A percentile compares a stretch with the other conserved stretches of the same genome.
Evolutionary conservation across 441 rosid species (phyloP).

Genomic region (Populus hybrid): DNA sequence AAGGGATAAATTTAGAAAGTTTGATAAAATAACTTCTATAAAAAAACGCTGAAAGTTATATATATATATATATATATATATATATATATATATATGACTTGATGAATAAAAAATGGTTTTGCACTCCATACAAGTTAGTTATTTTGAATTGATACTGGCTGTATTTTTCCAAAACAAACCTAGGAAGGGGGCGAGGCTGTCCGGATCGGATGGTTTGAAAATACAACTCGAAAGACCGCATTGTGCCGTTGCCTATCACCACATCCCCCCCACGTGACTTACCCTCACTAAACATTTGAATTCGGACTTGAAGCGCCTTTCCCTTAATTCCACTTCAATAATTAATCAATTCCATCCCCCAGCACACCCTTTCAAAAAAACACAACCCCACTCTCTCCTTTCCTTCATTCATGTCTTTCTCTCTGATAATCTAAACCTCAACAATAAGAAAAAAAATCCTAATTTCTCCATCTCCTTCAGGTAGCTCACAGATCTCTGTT

Average conservation of each 20-base stretch:
- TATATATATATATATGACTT: too few relatives aligned
- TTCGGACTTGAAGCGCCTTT: constrained; percentile 57
- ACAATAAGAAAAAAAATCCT: background rate
- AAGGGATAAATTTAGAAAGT: background rate
- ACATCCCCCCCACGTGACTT: constrained; percentile 43
- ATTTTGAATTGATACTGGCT: too few relatives aligned
- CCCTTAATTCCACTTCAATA: constrained; percentile 28
- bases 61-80: too few relatives aligned
- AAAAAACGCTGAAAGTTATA: background rate
- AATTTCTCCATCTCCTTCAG: constrained; percentile 8
- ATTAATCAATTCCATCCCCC: constrained; percentile 1
- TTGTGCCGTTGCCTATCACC: constrained; percentile 13
- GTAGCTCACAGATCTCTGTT: constrained; percentile 3
- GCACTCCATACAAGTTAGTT: background rate
- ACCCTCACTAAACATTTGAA: constrained; percentile 41
- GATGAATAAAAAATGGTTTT: background rate
- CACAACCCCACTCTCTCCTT: background rate
- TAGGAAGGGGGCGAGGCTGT: background rate
- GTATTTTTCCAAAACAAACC: background rate
- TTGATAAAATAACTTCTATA: background rate
- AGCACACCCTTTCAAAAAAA: background rate
- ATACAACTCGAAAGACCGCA: background rate
- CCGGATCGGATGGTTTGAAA: background rate
- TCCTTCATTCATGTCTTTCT: constrained; percentile 23
- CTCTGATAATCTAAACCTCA: background rate